These are phyloP conservation scores for Malania oleifera DNA, from an alignment of 164 flowering plant genomes.

Conservation along the genomic window DNA sequence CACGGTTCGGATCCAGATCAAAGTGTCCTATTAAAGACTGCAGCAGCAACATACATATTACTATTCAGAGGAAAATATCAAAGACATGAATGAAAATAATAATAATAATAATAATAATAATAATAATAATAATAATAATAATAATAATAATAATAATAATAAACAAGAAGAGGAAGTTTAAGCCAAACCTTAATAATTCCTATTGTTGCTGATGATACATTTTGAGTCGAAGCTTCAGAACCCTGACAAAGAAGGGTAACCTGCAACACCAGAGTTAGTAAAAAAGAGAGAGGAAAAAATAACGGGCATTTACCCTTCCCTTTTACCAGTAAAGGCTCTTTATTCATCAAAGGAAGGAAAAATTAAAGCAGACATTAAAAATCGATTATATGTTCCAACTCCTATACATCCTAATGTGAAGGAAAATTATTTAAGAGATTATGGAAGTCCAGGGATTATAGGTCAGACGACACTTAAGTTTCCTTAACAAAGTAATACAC, in stretches of 20 bases:
- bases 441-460: too few relatives aligned
- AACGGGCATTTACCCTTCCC: too few relatives aligned
- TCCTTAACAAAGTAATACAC: too few relatives aligned
- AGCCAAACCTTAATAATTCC: slow-evolving; percentile 83
- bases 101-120: not conserved
- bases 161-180: not conserved
- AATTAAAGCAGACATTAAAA: not conserved
- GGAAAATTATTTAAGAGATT: too few relatives aligned
- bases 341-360: not conserved
- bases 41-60: slow-evolving; percentile 10
- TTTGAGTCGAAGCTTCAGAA: slow-evolving; percentile 43
- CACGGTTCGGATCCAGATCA: slow-evolving; percentile 98
- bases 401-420: too few relatives aligned
- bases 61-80: too few relatives aligned
- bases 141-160: slow-evolving; percentile 1
- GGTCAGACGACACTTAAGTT: too few relatives aligned
- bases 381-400: too few relatives aligned
- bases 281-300: slow-evolving; percentile 10
- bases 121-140: slow-evolving; percentile 1
- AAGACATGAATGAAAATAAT: too few relatives aligned
- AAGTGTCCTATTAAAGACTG: slow-evolving; percentile 99
- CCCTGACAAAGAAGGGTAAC: slow-evolving; percentile 85
- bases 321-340: not conserved
- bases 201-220: slow-evolving; percentile 58
- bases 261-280: slow-evolving; percentile 37